Percentiles rank a stretch among this genome's conserved stretches.
Conservation (phyloP, 441 rosid genomes). For the Bocquillonia castaneifolia region DNA sequence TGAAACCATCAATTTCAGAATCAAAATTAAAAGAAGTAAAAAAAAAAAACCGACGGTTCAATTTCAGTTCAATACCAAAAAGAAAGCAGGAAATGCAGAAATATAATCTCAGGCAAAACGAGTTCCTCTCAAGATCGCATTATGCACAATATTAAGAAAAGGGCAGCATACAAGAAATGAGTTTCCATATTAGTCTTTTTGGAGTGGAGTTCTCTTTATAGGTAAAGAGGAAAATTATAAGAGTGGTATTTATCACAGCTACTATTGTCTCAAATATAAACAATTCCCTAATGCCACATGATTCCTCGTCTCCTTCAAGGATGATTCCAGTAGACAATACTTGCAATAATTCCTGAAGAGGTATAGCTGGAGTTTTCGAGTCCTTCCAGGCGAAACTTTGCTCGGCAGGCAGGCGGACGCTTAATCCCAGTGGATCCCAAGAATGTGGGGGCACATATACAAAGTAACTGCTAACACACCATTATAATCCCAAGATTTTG, state of each 20-base stretch:
- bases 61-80: no score
- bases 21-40: no score
- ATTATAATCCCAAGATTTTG: conserved; percentile 15
- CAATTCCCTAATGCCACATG: conserved; percentile 9
- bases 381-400: conserved; percentile 4
- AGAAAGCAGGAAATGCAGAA: not conserved
- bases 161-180: not conserved
- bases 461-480: conserved; percentile 18
- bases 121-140: not conserved
- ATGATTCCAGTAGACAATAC: not conserved
- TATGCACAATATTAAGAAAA: not conserved
- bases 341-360: conserved; percentile 20
- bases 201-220: not conserved
- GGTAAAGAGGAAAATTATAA: not conserved
- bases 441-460: conserved; percentile 24
- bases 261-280: conserved; percentile 13
- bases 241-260: conserved; percentile 6
- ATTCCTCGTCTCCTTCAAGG: not conserved
- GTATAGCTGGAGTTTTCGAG: not conserved
- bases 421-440: conserved; percentile 20
- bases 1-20: no score
- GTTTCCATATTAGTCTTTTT: not conserved
- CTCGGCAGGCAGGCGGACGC: conserved; percentile 9
- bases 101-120: not conserved
- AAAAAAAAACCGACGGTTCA: no score